These are phyloP conservation scores for Thuja plicata DNA, from an alignment of 83 land plant species.

Conservation along the genomic window DNA sequence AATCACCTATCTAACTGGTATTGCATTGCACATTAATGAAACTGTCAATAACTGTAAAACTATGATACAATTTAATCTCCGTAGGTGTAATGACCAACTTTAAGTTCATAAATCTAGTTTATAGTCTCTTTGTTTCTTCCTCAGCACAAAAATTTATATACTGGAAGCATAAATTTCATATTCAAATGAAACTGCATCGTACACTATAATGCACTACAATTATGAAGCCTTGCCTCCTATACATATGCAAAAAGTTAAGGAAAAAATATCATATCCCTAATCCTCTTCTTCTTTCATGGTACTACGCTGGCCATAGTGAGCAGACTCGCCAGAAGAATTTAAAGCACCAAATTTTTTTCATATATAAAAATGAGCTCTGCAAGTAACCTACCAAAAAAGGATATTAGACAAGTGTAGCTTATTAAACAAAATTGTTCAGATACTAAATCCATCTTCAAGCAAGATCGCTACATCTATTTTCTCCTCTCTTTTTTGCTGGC, in stretches of 20 bases:
- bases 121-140: neutral
- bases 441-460: neutral
- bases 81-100: neutral
- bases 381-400: neutral
- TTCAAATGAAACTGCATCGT: neutral
- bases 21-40: neutral
- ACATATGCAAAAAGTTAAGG: neutral
- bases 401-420: neutral
- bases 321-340: neutral
- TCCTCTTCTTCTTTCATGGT: neutral
- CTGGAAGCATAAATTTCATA: neutral
- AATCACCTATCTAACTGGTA: neutral
- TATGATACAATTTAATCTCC: neutral
- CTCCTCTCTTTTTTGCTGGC: neutral
- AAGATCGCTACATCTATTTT: neutral
- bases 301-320: neutral
- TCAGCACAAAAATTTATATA: neutral
- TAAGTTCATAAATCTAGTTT: neutral
- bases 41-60: neutral
- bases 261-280: neutral
- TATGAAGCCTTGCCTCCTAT: neutral
- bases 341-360: neutral
- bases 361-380: neutral
- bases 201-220: neutral
- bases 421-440: neutral